These are phyloP conservation scores for Penicillium hesseltinei DNA, from an alignment of 2,329 filamentous ascomycete genomes.

Conservation along the genomic window DNA sequence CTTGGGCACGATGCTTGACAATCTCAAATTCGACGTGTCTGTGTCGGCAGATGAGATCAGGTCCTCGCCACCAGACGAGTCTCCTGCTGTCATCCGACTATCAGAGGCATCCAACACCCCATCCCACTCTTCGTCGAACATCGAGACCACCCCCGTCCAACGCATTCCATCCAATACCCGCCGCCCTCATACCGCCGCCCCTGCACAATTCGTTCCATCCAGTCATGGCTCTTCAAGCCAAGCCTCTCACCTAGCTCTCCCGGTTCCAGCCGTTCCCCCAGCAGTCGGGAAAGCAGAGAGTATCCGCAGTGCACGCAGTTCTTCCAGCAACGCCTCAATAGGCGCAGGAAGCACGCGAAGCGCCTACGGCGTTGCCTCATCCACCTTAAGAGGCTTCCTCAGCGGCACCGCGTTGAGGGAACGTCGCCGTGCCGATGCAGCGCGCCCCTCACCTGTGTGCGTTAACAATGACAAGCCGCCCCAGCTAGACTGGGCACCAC, in stretches of 20 bases:
- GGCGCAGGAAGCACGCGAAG: conserved; percentile 38
- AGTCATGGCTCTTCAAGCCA: conserved; percentile 25
- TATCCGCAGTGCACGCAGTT: conserved; percentile 39
- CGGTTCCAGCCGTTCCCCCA: conserved; percentile 32
- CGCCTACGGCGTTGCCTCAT: conserved; percentile 36
- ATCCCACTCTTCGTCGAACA: conserved; percentile 5
- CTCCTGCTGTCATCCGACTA: conserved; percentile 13
- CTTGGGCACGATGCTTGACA: conserved; percentile 39
- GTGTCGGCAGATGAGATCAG: conserved; percentile 30
- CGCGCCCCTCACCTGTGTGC: conserved; percentile 29
- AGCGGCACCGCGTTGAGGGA: conserved; percentile 31
- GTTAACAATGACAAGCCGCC: conserved; percentile 35
- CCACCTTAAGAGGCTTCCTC: conserved; percentile 38
- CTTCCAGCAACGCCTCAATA: conserved; percentile 35
- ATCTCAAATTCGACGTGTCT: conserved; percentile 37
- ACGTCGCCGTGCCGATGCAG: conserved; percentile 28
- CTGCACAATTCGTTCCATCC: conserved; percentile 21
- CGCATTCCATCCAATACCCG: conserved; percentile 19
- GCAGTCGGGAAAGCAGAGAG: conserved; percentile 32
- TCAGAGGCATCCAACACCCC: conserved; percentile 17
- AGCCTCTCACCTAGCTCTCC: conserved; percentile 28
- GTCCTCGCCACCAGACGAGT: conserved; percentile 19
- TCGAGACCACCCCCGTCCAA: conserved; percentile 11
- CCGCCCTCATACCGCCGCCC: conserved; percentile 29
- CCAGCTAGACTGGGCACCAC: conserved; percentile 39